Percentiles rank a stretch among this genome's conserved stretches.
Evolutionary conservation across 306 rosid genomes (phyloP).

Genomic region (Quercus bicolor): DNA sequence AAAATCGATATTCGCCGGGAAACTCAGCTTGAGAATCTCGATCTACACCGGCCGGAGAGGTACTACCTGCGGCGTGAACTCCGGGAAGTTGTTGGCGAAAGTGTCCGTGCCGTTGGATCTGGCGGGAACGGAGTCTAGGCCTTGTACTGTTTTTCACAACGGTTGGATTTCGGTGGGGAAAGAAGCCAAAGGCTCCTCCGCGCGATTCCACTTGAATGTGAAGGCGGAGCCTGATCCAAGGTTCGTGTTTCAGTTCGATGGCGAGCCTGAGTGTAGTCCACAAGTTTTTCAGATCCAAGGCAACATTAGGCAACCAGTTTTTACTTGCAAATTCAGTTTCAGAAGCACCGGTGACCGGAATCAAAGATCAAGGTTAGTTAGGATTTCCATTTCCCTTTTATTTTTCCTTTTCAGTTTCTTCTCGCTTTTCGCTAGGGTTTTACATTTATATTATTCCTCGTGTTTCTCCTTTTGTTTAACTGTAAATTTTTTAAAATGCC

Average conservation of each 20-base stretch:
- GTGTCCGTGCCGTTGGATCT: slow-evolving; percentile 55
- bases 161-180: slow-evolving; percentile 70
- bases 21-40: slow-evolving; percentile 46
- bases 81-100: slow-evolving; percentile 48
- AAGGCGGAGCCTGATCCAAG: slow-evolving; percentile 68
- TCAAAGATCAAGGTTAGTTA: slow-evolving; percentile 50
- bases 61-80: slow-evolving; percentile 56
- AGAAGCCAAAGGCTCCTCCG: slow-evolving; percentile 42
- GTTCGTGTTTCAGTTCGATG: slow-evolving; percentile 72
- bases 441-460: background rate
- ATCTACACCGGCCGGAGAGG: slow-evolving; percentile 62
- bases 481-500: background rate
- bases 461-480: slow-evolving; percentile 3
- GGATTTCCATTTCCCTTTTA: background rate
- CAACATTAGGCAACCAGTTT: slow-evolving; percentile 63
- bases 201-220: slow-evolving; percentile 71
- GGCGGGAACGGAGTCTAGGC: slow-evolving; percentile 41
- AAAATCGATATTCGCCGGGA: slow-evolving; percentile 39
- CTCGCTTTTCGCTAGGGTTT: background rate
- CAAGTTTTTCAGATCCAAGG: slow-evolving; percentile 75
- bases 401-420: background rate
- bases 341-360: slow-evolving; percentile 56
- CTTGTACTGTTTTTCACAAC: slow-evolving; percentile 39
- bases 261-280: slow-evolving; percentile 75
- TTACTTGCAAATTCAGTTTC: slow-evolving; percentile 72